Evolutionary conservation across 2,329 filamentous ascomycete species (phyloP).

Genomic region (Penicillium expansum): DNA sequence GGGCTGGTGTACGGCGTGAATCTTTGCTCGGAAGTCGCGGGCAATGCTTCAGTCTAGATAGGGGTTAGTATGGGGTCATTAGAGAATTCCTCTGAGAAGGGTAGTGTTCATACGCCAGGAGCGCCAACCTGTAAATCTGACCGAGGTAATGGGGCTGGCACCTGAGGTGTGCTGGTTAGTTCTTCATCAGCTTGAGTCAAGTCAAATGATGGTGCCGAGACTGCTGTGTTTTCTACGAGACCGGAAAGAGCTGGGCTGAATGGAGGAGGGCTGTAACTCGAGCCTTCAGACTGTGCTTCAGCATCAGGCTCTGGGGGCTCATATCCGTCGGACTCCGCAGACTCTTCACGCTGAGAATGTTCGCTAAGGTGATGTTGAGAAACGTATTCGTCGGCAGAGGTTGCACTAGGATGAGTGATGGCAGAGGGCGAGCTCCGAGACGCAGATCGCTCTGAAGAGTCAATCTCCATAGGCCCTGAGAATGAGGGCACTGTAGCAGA

Average conservation of each 20-base stretch:
- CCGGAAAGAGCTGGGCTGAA: slow-evolving; percentile 44
- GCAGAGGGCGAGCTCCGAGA: neutral
- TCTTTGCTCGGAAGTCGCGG: slow-evolving; percentile 25
- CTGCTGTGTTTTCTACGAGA: slow-evolving; percentile 26
- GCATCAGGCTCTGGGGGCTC: slow-evolving; percentile 52
- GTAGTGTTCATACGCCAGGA: slow-evolving; percentile 34
- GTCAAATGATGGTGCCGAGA: slow-evolving; percentile 22
- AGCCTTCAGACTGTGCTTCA: slow-evolving; percentile 26
- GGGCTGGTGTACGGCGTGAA: slow-evolving; percentile 77
- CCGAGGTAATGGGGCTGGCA: slow-evolving; percentile 21
- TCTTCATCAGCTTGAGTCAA: slow-evolving; percentile 26
- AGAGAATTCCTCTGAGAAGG: slow-evolving; percentile 11
- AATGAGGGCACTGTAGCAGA: neutral
- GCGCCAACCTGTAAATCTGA: slow-evolving; percentile 27
- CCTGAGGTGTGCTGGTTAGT: slow-evolving; percentile 35
- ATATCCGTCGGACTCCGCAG: slow-evolving; percentile 51
- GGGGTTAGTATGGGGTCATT: slow-evolving; percentile 28
- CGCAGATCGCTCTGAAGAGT: neutral
- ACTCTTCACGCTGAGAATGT: slow-evolving; percentile 28
- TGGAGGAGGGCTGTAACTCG: slow-evolving; percentile 38
- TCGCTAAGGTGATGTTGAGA: neutral
- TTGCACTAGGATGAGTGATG: slow-evolving; percentile 11
- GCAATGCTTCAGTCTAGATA: slow-evolving; percentile 25
- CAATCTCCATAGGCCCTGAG: slow-evolving; percentile 2
- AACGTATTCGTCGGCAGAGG: slow-evolving; percentile 8